Evolutionary conservation across 1,139 yeast species (phyloP), one percentile per base, ranked within the genome.

Genomic region (Magnusiomyces magnusii): DNA sequence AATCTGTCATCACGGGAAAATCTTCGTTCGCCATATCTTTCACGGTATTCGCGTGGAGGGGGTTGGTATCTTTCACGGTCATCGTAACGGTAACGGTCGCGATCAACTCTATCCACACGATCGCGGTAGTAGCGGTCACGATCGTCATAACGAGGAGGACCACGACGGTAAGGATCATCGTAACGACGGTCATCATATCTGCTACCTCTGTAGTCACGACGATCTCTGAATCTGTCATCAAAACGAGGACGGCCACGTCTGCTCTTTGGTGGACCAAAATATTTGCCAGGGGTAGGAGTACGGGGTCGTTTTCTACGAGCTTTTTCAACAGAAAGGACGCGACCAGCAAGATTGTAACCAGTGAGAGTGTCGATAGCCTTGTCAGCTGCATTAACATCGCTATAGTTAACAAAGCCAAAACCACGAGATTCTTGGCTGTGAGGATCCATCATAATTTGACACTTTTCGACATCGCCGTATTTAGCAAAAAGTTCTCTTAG

Each of bases 211-310:
- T 56, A 57, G 39, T 59, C 62, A 21, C 60, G 53, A 23, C 61
- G 52, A 58, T 56, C 59, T 39, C 65, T 59, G 51, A 59, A 59
- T 21, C 65, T 57, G 61, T 62, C 64, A 31, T 63, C 66, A 51
- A 51, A 59, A 41, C 66, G 60, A 23, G 59, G 58, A 24, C 69
- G 61, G 24, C 64, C 36, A 31, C 36, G 64, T 54, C 68, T 65
- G 28, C 67, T 65, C 65, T 70, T 73, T 49, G 74, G 72, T n/a
- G 77, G 75, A 2, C 77, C 77, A 61, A 68, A 71, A 64, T 74
- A 74, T 63, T 69, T 71, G 51, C 77, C 77, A n/a, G 77, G 77
- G 2, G 77, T 74, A 27, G 77, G 77, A 21, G 76, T 71, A 51
- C 75, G 68, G 47, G 77, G 75, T 49, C 76, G 66, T 63, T 70